Base-by-base conservation (phyloP, 208 protist genomes). In the Naegleria lovaniensis region DNA sequence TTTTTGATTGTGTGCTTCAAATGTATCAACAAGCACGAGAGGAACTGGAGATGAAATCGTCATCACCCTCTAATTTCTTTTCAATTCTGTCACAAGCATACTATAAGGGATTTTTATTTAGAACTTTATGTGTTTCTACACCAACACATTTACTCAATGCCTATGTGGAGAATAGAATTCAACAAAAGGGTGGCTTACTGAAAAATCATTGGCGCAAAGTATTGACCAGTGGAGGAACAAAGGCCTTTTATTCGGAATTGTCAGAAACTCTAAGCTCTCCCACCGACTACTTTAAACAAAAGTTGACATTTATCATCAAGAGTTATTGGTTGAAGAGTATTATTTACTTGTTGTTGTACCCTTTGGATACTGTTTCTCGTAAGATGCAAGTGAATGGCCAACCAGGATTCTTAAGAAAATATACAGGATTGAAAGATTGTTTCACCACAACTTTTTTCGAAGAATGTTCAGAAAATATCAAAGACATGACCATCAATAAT, bases 301-400 rank as follows among this genome's bases (percentile, higher is more conserved):
- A 67, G 22, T 33, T 79, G 6, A 36, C 6, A n/a, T 79, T 36
- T 79, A 36, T 79, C 7, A 33, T 33, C 29, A 79, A 33, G n/a
- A 79, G 16, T 36, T 36, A 36, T 79, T 33, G 5, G 6, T 79
- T 36, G 5, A 79, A 79, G 29, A 79, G 67, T 79, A 36, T 79
- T 36, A 36, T 79, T 13, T 79, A 36, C n/a, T 79, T 29, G 3
- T 79, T 79, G n/a, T 13, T 79, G 67, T 79, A 79, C 36, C 67
- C 67, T 36, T 79, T 79, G 19, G 67, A 79, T 79, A 79, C 67
- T 36, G 29, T 79, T 33, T 36, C 67, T 15, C 19, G 29, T 7
- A 79, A 79, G n/a, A 36, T 79, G n/a, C 67, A 79, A 79, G 67
- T 79, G 7, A 79, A 79, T 79, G 67, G 67, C 6, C 67, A 79